Evolutionary conservation across 83 land plant species (phyloP).

Genomic region (Diphasiastrum complanatum): DNA sequence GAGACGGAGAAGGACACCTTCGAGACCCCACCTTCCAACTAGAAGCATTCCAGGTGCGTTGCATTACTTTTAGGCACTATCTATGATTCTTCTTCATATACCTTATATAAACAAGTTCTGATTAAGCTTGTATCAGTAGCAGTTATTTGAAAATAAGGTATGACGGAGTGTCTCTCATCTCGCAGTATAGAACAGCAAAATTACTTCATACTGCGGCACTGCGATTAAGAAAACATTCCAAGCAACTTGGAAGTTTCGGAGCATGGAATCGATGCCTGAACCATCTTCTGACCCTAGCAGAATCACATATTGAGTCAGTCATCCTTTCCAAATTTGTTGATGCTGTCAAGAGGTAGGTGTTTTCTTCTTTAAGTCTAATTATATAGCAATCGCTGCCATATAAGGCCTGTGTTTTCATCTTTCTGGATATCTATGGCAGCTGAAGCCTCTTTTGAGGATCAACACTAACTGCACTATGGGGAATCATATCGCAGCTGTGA

Average conservation of each 20-base stretch:
- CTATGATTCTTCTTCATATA: neutral
- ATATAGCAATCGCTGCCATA: neutral
- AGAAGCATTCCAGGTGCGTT: conserved; percentile 72
- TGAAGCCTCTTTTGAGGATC: neutral
- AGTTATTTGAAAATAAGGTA: neutral
- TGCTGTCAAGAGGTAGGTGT: conserved; percentile 58
- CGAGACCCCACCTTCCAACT: conserved; percentile 86
- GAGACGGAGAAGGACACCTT: conserved; percentile 79
- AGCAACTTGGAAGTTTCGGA: conserved; percentile 81
- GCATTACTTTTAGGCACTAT: neutral
- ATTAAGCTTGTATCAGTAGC: neutral
- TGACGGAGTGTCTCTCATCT: too few relatives aligned
- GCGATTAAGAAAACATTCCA: conserved; percentile 77
- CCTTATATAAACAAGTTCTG: too few relatives aligned
- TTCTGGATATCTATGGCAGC: too few relatives aligned
- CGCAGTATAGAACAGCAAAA: conserved; percentile 95
- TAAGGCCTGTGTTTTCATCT: neutral
- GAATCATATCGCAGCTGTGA: conserved; percentile 72
- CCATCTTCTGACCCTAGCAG: conserved; percentile 86
- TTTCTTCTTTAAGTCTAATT: neutral
- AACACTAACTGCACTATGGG: too few relatives aligned
- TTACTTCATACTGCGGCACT: conserved; percentile 79
- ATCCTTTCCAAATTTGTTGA: conserved; percentile 79
- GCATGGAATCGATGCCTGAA: conserved; percentile 96
- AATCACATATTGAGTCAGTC: conserved; percentile 94